These are phyloP conservation scores for Xylariaceae sp. DNA, from an alignment of 2,329 filamentous ascomycete genomes.

Conservation along the genomic window DNA sequence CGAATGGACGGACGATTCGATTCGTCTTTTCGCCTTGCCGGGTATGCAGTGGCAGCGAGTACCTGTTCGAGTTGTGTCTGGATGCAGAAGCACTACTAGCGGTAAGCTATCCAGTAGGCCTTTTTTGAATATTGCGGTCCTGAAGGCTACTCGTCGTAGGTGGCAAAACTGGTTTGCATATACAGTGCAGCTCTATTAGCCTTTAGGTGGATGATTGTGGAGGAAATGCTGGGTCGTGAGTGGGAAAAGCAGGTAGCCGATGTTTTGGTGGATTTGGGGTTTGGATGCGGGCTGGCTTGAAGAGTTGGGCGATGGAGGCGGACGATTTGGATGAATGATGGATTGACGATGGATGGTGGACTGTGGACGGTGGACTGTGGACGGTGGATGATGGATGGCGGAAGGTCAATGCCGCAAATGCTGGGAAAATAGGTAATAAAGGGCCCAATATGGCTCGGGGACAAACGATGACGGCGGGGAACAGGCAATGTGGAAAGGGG, in stretches of 20 bases:
- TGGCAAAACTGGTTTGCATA: conserved; percentile 11
- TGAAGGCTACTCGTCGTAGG: conserved; percentile 11
- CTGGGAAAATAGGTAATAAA: background rate
- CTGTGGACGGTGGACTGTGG: background rate
- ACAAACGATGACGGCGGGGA: conserved; percentile 11
- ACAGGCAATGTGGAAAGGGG: background rate
- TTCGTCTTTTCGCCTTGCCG: conserved; percentile 1
- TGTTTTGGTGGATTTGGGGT: conserved; percentile 9
- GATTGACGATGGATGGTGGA: background rate
- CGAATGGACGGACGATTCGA: conserved; percentile 4
- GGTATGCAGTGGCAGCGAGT: conserved; percentile 6
- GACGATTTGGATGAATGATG: background rate
- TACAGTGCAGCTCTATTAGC: conserved; percentile 14
- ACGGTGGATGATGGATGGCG: conserved; percentile 1
- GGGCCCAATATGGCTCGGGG: conserved; percentile 8
- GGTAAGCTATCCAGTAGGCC: conserved; percentile 12
- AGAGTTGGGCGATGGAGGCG: background rate
- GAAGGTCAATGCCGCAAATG: background rate
- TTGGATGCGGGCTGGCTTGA: background rate
- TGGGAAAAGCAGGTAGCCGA: conserved; percentile 1
- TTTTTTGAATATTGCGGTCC: conserved; percentile 9
- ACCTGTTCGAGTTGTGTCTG: conserved; percentile 8
- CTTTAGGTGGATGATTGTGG: conserved; percentile 3
- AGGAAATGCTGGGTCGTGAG: background rate
- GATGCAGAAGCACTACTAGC: conserved; percentile 12